Conservation (phyloP, 1,284 basidiomycete genomes). For the Mrakiaceae sp. region DNA sequence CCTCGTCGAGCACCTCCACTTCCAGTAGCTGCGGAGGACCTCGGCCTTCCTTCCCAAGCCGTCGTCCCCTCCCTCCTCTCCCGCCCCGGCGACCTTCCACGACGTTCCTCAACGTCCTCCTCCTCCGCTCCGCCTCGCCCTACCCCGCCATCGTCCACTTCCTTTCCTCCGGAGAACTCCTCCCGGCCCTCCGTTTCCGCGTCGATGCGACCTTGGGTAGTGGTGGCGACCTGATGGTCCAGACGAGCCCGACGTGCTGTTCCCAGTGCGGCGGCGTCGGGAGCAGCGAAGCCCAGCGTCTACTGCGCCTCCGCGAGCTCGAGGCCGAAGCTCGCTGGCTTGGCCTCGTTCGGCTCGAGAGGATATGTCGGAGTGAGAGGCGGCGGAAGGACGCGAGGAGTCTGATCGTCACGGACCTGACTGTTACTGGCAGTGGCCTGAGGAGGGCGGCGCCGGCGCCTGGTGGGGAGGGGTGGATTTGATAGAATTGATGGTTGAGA, state of each 20-base stretch:
- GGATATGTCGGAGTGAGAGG: not conserved
- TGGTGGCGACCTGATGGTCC: too few species aligned
- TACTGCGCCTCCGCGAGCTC: not conserved
- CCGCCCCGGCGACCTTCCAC: not conserved
- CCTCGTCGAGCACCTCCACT: too few species aligned
- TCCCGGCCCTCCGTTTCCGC: not conserved
- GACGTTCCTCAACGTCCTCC: constrained; percentile 1
- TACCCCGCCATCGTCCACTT: not conserved
- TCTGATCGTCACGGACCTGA: too few species aligned
- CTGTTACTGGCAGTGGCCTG: too few species aligned
- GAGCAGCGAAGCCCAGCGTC: not conserved
- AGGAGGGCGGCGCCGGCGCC: too few species aligned
- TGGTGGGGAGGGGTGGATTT: too few species aligned
- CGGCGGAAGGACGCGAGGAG: not conserved
- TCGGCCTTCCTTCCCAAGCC: too few species aligned
- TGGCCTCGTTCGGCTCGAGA: not conserved
- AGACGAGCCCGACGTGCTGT: not conserved
- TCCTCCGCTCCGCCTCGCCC: not conserved
- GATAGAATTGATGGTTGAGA: too few species aligned
- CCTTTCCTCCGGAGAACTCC: not conserved
- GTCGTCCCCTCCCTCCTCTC: too few species aligned
- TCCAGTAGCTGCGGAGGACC: too few species aligned
- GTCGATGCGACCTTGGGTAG: too few species aligned
- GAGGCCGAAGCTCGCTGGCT: not conserved
- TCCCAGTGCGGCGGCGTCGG: not conserved